Percentiles rank a stretch among this genome's conserved stretches.
These are phyloP conservation scores for Blastomyces percursus DNA, from an alignment of 2,329 filamentous ascomycete genomes.

Conservation along the genomic window DNA sequence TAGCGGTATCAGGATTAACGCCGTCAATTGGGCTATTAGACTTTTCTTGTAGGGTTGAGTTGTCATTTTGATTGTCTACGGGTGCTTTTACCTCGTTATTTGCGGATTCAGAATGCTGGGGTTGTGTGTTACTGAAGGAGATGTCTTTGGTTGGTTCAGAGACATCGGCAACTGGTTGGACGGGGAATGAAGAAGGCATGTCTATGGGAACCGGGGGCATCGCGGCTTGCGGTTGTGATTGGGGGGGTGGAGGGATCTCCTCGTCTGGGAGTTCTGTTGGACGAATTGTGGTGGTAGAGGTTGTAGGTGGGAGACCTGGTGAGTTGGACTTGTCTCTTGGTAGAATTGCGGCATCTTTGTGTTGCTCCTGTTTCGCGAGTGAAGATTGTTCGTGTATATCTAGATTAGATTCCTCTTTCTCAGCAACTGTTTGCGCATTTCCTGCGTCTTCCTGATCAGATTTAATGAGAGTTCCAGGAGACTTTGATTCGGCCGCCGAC, in stretches of 20 bases:
- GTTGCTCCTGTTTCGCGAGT: constrained; percentile 4
- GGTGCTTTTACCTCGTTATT: not conserved
- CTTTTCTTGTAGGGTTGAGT: not conserved
- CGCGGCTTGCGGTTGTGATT: not conserved
- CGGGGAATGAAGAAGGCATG: not conserved
- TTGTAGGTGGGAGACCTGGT: constrained; percentile 10
- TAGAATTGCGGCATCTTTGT: constrained; percentile 3
- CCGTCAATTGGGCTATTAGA: not conserved
- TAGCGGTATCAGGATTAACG: not conserved
- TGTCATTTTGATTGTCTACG: not conserved
- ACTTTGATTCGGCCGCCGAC: constrained; percentile 37
- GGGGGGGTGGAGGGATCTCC: not conserved
- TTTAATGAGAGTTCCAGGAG: constrained; percentile 27
- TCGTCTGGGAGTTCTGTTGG: not conserved
- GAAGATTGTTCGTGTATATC: constrained; percentile 6
- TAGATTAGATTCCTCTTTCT: constrained; percentile 7
- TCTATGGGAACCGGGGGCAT: not conserved
- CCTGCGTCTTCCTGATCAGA: constrained; percentile 24
- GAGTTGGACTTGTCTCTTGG: constrained; percentile 10
- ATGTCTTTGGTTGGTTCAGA: not conserved
- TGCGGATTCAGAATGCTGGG: not conserved
- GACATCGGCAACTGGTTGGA: not conserved
- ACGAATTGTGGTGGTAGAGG: constrained; percentile 2
- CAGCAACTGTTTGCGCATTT: constrained; percentile 14
- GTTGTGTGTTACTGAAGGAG: not conserved